phyloP scores from a whole-genome alignment of 768 basidiomycete species.

The Cubamyces sp. region DNA sequence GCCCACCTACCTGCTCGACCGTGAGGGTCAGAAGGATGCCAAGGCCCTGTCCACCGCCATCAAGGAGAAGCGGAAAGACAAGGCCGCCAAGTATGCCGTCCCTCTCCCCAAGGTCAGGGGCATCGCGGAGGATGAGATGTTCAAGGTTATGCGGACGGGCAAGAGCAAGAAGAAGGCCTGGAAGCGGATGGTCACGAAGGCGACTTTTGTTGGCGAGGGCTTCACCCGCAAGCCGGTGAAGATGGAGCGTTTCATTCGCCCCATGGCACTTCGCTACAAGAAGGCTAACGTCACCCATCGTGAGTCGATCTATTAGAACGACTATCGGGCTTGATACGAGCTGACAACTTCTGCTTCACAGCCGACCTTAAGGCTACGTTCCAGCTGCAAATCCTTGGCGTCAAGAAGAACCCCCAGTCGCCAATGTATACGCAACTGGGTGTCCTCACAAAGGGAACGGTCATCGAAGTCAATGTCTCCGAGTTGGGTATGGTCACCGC shows the following conservation, averaged over 20 bases:
- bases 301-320: constrained; percentile 42
- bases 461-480: constrained; percentile 98
- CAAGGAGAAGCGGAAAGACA: constrained; percentile 99
- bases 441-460: constrained; percentile 97
- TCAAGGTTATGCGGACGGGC: constrained; percentile 98
- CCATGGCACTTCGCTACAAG: constrained; percentile 97
- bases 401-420: constrained; percentile 99
- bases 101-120: constrained; percentile 96
- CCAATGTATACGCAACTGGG: constrained; percentile 97
- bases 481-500: constrained; percentile 97
- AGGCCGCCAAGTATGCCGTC: constrained; percentile 97
- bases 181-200: constrained; percentile 99
- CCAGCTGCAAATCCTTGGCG: constrained; percentile 95
- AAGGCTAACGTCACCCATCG: constrained; percentile 99
- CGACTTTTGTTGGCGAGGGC: constrained; percentile 97
- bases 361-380: constrained; percentile 98
- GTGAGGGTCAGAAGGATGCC: constrained; percentile 97
- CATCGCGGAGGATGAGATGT: constrained; percentile 99
- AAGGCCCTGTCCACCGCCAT: constrained; percentile 94
- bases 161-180: constrained; percentile 95
- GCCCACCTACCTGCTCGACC: constrained; percentile 94
- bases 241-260: constrained; percentile 97
- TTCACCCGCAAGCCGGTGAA: constrained; percentile 99
- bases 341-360: constrained; percentile 36
- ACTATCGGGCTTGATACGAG: background rate